A percentile compares a stretch with the other conserved stretches of the same genome.
phyloP scores from a whole-genome alignment of 2,329 filamentous ascomycete genomes.

The Penicillium aurantiogriseum region DNA sequence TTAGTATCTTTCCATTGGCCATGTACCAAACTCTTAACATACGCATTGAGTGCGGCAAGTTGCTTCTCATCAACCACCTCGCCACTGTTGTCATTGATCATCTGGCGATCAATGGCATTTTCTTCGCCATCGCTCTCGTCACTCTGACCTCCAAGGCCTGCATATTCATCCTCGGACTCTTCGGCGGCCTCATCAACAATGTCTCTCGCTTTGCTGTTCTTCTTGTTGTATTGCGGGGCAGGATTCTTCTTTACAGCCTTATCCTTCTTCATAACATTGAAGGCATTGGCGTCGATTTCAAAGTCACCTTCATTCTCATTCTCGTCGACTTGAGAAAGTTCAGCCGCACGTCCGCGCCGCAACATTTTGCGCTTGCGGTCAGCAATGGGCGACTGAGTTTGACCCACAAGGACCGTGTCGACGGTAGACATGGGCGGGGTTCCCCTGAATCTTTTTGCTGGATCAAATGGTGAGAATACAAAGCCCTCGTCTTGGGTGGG shows the following conservation, averaged over 20 bases:
- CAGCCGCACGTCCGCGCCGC: constrained; percentile 46
- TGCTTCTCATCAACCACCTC: constrained; percentile 77
- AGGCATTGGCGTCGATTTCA: constrained; percentile 55
- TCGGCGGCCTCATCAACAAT: constrained; percentile 93
- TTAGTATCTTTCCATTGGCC: constrained; percentile 20
- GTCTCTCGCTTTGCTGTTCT: constrained; percentile 80
- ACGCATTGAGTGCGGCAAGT: constrained; percentile 85
- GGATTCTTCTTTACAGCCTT: constrained; percentile 59
- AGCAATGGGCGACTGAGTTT: constrained; percentile 63
- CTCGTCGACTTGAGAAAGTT: constrained; percentile 49
- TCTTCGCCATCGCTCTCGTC: constrained; percentile 80
- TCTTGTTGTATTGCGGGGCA: constrained; percentile 67
- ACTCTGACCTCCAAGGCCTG: constrained; percentile 83
- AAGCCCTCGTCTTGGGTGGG: constrained; percentile 81
- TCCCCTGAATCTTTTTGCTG: constrained; percentile 61
- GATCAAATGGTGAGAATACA: constrained; percentile 68
- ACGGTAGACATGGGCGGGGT: constrained; percentile 64
- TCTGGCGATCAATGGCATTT: constrained; percentile 73
- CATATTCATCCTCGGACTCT: constrained; percentile 98
- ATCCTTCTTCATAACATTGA: constrained; percentile 68
- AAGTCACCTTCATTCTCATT: constrained; percentile 34
- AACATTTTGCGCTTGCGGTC: constrained; percentile 59
- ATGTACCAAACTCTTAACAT: constrained; percentile 48
- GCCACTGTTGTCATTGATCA: constrained; percentile 82
- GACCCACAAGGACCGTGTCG: constrained; percentile 62